Evolutionary conservation across 495 filamentous ascomycete genomes (phyloP), one percentile per base, ranked within the genome.

Genomic region (Chaetomium tenue): DNA sequence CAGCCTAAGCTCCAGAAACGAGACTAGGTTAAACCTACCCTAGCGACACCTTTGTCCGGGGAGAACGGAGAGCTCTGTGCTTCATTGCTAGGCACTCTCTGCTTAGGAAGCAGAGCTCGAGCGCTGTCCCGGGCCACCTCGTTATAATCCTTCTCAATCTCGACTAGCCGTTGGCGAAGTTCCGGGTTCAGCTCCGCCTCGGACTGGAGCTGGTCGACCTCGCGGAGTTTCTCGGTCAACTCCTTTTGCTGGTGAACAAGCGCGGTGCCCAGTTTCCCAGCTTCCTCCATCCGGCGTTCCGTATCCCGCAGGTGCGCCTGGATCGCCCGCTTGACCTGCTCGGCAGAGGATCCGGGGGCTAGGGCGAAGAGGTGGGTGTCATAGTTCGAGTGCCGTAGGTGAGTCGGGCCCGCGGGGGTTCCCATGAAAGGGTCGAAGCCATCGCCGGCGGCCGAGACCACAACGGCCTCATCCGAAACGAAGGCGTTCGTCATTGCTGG

Each of bases 61-160:
- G 85, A 83, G 70, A 87, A 86, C 20, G 87, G 86, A 20, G 89
- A 89, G 57, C 83, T 86, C 58, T 83, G 81, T 23, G 85, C 81
- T 66, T 88, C 89, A 63, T 75, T 83, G 61, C 86, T 88, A 50
- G 87, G 82, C 60, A 90, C 85, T 70, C 89, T 82, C 48, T 91
- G 86, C 73, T 93, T 93, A 16, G 94, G 91, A 60, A 98, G 78
- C 74, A 97, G 93, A 8, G 91, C 92, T 56, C 93, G 86, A 51
- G 93, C 90, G 23, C 89, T 92, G 71, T 98, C 93, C 58, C 88
- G 84, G 37, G 92, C 92, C 52, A 97, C 91, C 66, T 98, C 94
- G 75, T 94, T 94, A 75, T 95, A 98, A 66, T 97, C 95, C 74
- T 85, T 89, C 72, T 98, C 94, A 69, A 98, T 82, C 61, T 96